A percentile compares a stretch with the other conserved stretches of the same genome.
phyloP scores from a whole-genome alignment of 768 basidiomycete genomes.

The Coprinopsis strossmayeri region DNA sequence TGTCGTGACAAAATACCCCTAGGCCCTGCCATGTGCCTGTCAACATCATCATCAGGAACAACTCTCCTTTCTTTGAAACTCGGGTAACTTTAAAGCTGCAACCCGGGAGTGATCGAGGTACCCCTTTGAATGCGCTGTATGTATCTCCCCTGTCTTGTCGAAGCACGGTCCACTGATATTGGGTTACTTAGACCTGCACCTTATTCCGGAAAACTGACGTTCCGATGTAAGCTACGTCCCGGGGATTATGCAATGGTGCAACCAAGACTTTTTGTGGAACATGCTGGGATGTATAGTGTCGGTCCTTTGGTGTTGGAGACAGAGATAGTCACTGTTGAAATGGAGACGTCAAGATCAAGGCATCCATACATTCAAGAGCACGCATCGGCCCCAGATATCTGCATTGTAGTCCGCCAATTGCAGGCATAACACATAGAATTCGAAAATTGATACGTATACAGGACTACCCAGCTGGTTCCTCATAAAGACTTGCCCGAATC shows the following conservation, averaged over 20 bases:
- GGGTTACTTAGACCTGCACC: slow-evolving; percentile 39
- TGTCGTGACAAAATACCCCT: not conserved
- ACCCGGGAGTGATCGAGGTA: slow-evolving; percentile 15
- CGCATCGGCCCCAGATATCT: slow-evolving; percentile 20
- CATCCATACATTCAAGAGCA: slow-evolving; percentile 31
- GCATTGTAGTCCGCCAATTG: slow-evolving; percentile 26
- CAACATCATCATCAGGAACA: slow-evolving; percentile 58
- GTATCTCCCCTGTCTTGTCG: not conserved
- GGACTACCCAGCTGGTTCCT: not conserved
- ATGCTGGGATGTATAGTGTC: slow-evolving; percentile 59
- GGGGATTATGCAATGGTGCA: slow-evolving; percentile 34
- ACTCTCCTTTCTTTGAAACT: slow-evolving; percentile 58
- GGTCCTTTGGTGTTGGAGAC: slow-evolving; percentile 67
- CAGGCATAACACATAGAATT: slow-evolving; percentile 8
- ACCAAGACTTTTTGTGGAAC: slow-evolving; percentile 52
- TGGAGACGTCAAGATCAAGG: slow-evolving; percentile 10
- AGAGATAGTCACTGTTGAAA: slow-evolving; percentile 15
- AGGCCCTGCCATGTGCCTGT: slow-evolving; percentile 55
- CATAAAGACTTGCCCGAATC: slow-evolving; percentile 13
- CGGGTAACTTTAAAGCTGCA: slow-evolving; percentile 50
- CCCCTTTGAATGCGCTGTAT: slow-evolving; percentile 12
- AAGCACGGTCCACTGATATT: not conserved
- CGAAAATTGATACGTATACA: not conserved
- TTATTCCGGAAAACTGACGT: slow-evolving; percentile 63
- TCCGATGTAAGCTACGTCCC: slow-evolving; percentile 53